Evolutionary conservation across 2,329 filamentous ascomycete species (phyloP).

Genomic region (Aureobasidium sp.): DNA sequence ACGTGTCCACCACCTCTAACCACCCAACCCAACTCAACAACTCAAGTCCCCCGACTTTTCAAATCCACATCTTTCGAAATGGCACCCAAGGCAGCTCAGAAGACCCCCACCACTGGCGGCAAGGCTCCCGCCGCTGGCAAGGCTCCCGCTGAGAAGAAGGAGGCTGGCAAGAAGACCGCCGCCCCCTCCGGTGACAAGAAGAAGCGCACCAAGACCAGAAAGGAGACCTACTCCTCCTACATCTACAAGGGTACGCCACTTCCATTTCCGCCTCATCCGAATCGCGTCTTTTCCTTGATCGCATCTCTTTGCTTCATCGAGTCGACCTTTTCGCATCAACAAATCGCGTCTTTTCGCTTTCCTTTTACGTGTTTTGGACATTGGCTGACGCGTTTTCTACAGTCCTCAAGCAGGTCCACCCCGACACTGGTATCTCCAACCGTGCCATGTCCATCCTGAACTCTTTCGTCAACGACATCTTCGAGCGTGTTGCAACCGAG

Average conservation of each 20-base stretch:
- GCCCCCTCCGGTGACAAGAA: slow-evolving; percentile 96
- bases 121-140: slow-evolving; percentile 74
- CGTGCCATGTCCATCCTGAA: slow-evolving; percentile 99
- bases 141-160: slow-evolving; percentile 95
- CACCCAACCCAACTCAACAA: slow-evolving; percentile 22
- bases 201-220: slow-evolving; percentile 99
- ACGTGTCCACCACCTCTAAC: slow-evolving; percentile 28
- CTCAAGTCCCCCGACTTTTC: slow-evolving; percentile 26
- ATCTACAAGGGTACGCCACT: slow-evolving; percentile 87
- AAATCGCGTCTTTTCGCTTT: slow-evolving; percentile 5
- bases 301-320: slow-evolving; percentile 18
- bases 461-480: slow-evolving; percentile 99
- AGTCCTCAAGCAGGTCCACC: slow-evolving; percentile 99
- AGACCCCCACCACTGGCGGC: slow-evolving; percentile 89
- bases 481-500: slow-evolving; percentile 97
- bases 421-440: slow-evolving; percentile 99
- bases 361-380: neutral
- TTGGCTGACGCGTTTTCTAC: slow-evolving; percentile 34
- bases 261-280: neutral
- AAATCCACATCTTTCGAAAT: slow-evolving; percentile 55
- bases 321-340: slow-evolving; percentile 13
- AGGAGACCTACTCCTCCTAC: slow-evolving; percentile 99
- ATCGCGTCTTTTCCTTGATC: slow-evolving; percentile 19
- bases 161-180: slow-evolving; percentile 98
- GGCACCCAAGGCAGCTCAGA: slow-evolving; percentile 96